These are phyloP conservation scores for Staphylotrichum tortipilum DNA, from an alignment of 495 filamentous ascomycete genomes.

Conservation along the genomic window DNA sequence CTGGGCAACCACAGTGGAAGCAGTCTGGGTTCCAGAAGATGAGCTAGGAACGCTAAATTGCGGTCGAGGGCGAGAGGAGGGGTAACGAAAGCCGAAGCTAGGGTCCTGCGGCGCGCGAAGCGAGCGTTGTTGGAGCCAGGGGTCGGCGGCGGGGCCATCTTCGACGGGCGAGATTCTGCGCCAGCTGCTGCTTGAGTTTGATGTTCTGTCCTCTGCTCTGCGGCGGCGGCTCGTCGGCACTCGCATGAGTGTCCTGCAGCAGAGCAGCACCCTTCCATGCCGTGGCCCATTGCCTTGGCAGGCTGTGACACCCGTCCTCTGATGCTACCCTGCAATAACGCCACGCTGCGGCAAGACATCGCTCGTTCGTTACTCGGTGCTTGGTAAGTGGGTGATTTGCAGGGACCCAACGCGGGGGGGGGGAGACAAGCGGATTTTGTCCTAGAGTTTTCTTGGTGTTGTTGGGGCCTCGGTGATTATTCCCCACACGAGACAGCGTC, in stretches of 20 bases:
- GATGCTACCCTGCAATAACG: neutral
- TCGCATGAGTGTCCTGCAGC: neutral
- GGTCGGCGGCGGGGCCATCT: neutral
- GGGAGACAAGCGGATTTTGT: neutral
- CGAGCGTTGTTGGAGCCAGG: neutral
- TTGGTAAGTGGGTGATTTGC: too few species aligned
- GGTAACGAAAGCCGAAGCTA: conserved; percentile 20
- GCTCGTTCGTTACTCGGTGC: too few species aligned
- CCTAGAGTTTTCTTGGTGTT: too few species aligned
- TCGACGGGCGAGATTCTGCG: neutral
- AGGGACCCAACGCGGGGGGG: too few species aligned
- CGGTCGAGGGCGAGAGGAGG: neutral
- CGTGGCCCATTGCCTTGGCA: neutral
- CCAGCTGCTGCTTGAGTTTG: neutral
- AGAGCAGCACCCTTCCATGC: neutral
- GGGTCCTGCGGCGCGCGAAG: neutral
- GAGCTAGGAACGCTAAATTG: neutral
- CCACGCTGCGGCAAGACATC: too few species aligned
- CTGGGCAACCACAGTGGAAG: conserved; percentile 2
- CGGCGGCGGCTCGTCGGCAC: conserved; percentile 7
- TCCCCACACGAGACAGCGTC: neutral
- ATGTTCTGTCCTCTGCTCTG: neutral
- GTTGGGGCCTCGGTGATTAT: neutral
- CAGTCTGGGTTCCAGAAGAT: conserved; percentile 1
- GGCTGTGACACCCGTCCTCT: neutral